Conservation (phyloP, 1,139 yeast genomes). For the Sugiyamaella neomexicana region DNA sequence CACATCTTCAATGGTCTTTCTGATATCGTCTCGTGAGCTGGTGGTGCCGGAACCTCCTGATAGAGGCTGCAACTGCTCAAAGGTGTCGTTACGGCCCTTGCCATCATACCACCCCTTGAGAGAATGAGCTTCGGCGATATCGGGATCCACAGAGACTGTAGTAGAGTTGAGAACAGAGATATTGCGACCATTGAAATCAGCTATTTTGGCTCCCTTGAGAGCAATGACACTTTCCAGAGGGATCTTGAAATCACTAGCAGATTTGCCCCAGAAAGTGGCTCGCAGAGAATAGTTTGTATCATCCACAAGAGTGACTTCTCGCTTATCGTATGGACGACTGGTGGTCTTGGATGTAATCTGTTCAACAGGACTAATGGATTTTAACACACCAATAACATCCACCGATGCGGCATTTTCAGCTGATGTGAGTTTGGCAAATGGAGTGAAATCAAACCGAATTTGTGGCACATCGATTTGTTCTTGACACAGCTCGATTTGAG, state of each 20-base stretch:
- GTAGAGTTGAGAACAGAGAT: slow-evolving; percentile 81
- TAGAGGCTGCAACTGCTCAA: slow-evolving; percentile 56
- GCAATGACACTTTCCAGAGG: slow-evolving; percentile 90
- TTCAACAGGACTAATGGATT: slow-evolving; percentile 68
- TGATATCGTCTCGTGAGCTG: slow-evolving; percentile 36
- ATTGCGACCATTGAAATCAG: slow-evolving; percentile 86
- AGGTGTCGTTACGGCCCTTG: slow-evolving; percentile 63
- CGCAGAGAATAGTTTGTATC: slow-evolving; percentile 73
- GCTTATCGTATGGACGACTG: slow-evolving; percentile 87
- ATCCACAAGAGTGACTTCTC: slow-evolving; percentile 86
- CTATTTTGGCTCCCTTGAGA: slow-evolving; percentile 83
- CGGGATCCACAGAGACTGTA: slow-evolving; percentile 76
- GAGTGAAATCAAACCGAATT: slow-evolving; percentile 71
- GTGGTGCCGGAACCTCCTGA: slow-evolving; percentile 35
- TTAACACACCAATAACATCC: slow-evolving; percentile 86
- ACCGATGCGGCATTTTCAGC: slow-evolving; percentile 61
- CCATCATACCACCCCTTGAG: slow-evolving; percentile 95
- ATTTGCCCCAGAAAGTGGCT: slow-evolving; percentile 88
- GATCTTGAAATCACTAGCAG: slow-evolving; percentile 69
- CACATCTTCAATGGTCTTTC: slow-evolving; percentile 63
- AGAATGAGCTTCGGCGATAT: slow-evolving; percentile 79
- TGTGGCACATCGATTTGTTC: slow-evolving; percentile 70
- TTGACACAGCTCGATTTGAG: slow-evolving; percentile 69
- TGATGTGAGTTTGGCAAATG: slow-evolving; percentile 63
- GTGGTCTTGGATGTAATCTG: slow-evolving; percentile 90